These are phyloP conservation scores for Trametes cinnabarina DNA, from an alignment of 768 basidiomycete species.

Conservation along the genomic window DNA sequence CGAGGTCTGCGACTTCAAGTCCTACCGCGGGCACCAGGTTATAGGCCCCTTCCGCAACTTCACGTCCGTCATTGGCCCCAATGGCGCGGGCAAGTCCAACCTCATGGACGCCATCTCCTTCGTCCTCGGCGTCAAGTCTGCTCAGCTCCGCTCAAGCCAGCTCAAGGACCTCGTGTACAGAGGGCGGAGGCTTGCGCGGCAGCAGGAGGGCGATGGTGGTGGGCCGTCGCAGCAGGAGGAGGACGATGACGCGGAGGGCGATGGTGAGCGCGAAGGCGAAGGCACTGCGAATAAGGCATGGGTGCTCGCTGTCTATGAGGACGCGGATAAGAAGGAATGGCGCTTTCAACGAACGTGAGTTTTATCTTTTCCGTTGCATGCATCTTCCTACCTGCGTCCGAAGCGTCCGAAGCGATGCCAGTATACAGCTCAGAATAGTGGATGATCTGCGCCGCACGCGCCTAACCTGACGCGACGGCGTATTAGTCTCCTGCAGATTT, in stretches of 20 bases:
- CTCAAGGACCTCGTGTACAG: slow-evolving; percentile 96
- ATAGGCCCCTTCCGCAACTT: slow-evolving; percentile 93
- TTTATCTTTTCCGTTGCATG: neutral
- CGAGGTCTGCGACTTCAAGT: slow-evolving; percentile 96
- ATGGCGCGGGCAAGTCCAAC: slow-evolving; percentile 98
- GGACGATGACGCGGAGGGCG: slow-evolving; percentile 46
- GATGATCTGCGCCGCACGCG: no score
- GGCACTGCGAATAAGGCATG: slow-evolving; percentile 90
- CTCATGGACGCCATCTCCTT: slow-evolving; percentile 99
- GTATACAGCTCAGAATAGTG: no score
- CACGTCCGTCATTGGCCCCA: slow-evolving; percentile 95
- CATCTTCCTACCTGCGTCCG: no score
- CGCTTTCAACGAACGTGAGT: slow-evolving; percentile 89
- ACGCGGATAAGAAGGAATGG: slow-evolving; percentile 78
- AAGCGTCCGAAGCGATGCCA: no score
- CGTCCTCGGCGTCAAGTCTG: slow-evolving; percentile 94
- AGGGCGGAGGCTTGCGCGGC: slow-evolving; percentile 66
- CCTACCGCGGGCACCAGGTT: slow-evolving; percentile 83
- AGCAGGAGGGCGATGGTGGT: slow-evolving; percentile 37
- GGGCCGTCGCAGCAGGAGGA: slow-evolving; percentile 48
- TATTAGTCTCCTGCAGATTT: no score
- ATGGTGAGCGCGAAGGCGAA: slow-evolving; percentile 73
- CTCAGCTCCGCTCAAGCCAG: slow-evolving; percentile 88
- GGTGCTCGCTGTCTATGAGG: slow-evolving; percentile 90
- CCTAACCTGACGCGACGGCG: no score